A percentile compares a stretch with the other conserved stretches of the same genome.
These are phyloP conservation scores for Tolypocladium inflatum DNA, from an alignment of 2,329 filamentous ascomycete genomes.

Conservation along the genomic window DNA sequence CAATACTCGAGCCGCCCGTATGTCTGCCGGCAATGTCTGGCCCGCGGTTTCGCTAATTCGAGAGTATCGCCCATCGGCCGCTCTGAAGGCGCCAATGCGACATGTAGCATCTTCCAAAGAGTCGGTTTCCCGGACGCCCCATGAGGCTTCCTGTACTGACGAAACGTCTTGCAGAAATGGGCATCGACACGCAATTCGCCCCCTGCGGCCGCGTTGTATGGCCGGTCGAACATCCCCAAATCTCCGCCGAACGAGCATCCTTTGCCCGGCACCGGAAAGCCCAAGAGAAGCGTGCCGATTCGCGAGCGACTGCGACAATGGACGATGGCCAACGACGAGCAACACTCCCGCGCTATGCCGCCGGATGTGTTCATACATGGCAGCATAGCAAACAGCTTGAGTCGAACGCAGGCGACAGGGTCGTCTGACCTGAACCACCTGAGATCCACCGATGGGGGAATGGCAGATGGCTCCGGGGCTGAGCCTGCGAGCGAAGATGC, in stretches of 20 bases:
- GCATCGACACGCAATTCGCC: conserved; percentile 4
- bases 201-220: background rate
- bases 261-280: background rate
- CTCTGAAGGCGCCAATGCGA: background rate
- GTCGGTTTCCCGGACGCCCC: background rate
- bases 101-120: background rate
- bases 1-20: conserved; percentile 17
- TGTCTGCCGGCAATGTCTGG: conserved; percentile 23
- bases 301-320: conserved; percentile 32
- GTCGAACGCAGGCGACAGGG: conserved; percentile 22
- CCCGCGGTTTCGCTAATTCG: background rate
- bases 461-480: conserved; percentile 15
- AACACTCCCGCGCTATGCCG: conserved; percentile 9
- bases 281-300: conserved; percentile 16
- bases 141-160: background rate
- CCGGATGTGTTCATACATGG: conserved; percentile 15
- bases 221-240: conserved; percentile 1
- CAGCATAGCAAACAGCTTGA: conserved; percentile 19
- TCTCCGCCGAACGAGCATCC: background rate
- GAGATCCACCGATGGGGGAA: conserved; percentile 10
- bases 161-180: conserved; percentile 5
- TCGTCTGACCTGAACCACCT: conserved; percentile 21
- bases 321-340: conserved; percentile 25
- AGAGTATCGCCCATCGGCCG: background rate
- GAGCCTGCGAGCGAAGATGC: conserved; percentile 16